phyloP scores from a whole-genome alignment of 192 early-diverging fungal genomes.

The Phycomyces nitens region DNA sequence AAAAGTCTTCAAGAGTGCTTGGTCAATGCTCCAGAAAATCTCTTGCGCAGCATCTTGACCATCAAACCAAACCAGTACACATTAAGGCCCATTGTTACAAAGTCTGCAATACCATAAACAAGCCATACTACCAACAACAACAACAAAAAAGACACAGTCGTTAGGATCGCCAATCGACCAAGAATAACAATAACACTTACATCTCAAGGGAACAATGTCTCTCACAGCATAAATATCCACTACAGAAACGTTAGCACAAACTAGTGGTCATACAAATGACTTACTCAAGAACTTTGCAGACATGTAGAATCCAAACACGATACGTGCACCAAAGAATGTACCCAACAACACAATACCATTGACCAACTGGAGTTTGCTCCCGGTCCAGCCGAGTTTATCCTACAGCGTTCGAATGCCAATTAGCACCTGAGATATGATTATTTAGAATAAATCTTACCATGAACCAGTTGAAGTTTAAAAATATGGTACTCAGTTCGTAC shows the following conservation, averaged over 20 bases:
- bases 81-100: conserved; percentile 64
- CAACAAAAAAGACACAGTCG: too few species aligned
- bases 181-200: conserved; percentile 17
- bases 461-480: conserved; percentile 90
- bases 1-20: neutral
- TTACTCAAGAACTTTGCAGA: conserved; percentile 60
- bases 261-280: conserved; percentile 6
- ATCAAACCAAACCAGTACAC: conserved; percentile 58
- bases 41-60: conserved; percentile 41
- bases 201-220: conserved; percentile 22
- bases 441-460: conserved; percentile 23
- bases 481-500: conserved; percentile 88
- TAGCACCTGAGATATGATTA: too few species aligned
- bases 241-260: neutral
- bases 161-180: too few species aligned
- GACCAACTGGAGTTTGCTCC: conserved; percentile 69
- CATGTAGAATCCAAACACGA: conserved; percentile 75
- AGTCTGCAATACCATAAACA: conserved; percentile 53
- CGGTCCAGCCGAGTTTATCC: conserved; percentile 88
- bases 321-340: conserved; percentile 72
- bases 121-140: conserved; percentile 18
- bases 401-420: conserved; percentile 17
- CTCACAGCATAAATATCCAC: conserved; percentile 22
- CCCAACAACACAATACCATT: conserved; percentile 79
- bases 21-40: conserved; percentile 27